These are phyloP conservation scores for Lyophyllum decastes DNA, from an alignment of 768 basidiomycete genomes.

Conservation along the genomic window DNA sequence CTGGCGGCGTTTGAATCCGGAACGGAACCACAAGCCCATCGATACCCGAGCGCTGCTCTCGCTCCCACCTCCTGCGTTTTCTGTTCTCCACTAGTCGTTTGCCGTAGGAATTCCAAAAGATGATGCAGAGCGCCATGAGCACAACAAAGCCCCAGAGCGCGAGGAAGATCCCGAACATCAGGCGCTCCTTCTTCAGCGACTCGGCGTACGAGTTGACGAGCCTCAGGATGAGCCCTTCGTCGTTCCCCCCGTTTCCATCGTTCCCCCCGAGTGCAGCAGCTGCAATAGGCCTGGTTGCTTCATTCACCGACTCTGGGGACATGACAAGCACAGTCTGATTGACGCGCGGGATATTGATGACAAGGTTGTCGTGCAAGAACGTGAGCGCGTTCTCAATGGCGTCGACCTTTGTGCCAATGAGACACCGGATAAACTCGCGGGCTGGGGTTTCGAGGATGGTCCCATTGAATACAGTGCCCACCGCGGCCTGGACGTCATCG, in stretches of 20 bases:
- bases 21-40: constrained; percentile 45
- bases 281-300: constrained; percentile 78
- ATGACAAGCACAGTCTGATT: constrained; percentile 77
- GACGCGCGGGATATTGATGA: constrained; percentile 77
- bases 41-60: constrained; percentile 50
- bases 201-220: constrained; percentile 74
- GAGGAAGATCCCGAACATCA: constrained; percentile 85
- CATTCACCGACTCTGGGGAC: constrained; percentile 69
- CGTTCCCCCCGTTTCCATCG: constrained; percentile 40
- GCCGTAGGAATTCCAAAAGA: constrained; percentile 75
- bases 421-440: constrained; percentile 85
- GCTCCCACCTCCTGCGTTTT: constrained; percentile 50
- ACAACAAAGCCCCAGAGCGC: constrained; percentile 84
- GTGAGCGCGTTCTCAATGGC: constrained; percentile 87
- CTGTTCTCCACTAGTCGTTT: constrained; percentile 46
- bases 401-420: constrained; percentile 89
- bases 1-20: constrained; percentile 13
- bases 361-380: constrained; percentile 87
- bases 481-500: constrained; percentile 75
- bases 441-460: constrained; percentile 82
- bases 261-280: constrained; percentile 72
- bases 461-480: constrained; percentile 78
- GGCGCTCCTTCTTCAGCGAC: constrained; percentile 75
- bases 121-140: constrained; percentile 69
- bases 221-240: constrained; percentile 67